Evolutionary conservation across 176 grass and related monocot species (phyloP), one percentile per base, ranked within the genome.

Genomic region (Lolium rigidum): DNA sequence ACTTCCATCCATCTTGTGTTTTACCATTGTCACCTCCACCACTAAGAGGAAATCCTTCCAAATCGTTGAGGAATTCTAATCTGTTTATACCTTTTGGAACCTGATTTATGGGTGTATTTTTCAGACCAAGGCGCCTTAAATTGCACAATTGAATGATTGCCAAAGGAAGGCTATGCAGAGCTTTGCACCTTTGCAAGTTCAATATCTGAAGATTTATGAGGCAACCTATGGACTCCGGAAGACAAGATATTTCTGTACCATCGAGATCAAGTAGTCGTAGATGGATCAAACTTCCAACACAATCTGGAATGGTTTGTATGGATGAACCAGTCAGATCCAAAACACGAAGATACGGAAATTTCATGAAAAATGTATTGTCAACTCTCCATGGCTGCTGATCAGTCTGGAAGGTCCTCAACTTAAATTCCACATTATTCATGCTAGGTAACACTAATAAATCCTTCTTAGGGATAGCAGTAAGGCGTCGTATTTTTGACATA

Each of bases 341-440:
- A 35, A 35, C 2, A 2, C 31, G 31, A 35, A 35, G 1, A 35
- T 35, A 35, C 2, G 31, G 31, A 35, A 35, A 43, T 43, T 8
- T 43, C 41, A 7, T 43, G 41, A 43, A 43, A 7, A 91, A 0
- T 67, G 59, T 16, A 43, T 91, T 4, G 0, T 88, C 79, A 28
- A 86, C 26, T 0, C 60, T 26, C 22, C 22, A 26, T 63, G 46
- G 46, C 7, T 11, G 4, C 2, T 25, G 22, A n/a, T 48, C 9
- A 48, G 46, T 48, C 4, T 26, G 1, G 22, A 24, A 72, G 24
- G 84, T 82, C 8, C 79, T 78, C n/a, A 73, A 60, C 10, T 15
- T 80, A 17, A 80, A 2, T 6, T 24, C 9, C 5, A 49, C 5
- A 7, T 55, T 82, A n/a, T 90, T 25, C 9, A 43, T 5, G 6